phyloP scores from a whole-genome alignment of 805 yeast genomes.

The Ogataea trehaloabstinens region DNA sequence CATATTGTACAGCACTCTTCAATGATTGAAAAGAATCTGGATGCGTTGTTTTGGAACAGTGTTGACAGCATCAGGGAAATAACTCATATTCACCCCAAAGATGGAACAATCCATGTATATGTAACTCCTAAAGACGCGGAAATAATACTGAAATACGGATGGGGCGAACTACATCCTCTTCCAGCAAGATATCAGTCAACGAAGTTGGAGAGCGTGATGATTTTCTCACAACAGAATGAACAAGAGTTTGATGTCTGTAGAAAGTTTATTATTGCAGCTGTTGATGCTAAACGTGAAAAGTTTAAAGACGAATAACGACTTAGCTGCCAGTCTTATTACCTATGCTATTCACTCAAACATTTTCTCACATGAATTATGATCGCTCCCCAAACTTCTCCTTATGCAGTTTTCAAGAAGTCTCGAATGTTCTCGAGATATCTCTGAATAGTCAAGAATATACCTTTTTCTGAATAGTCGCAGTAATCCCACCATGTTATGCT shows the following conservation, averaged over 20 bases:
- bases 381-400: slow-evolving; percentile 49
- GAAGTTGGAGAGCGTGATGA: neutral
- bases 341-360: slow-evolving; percentile 45
- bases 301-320: neutral
- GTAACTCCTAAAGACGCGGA: slow-evolving; percentile 1
- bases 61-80: neutral
- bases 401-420: slow-evolving; percentile 47
- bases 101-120: slow-evolving; percentile 2
- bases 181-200: neutral
- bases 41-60: neutral
- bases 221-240: neutral
- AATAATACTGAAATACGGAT: slow-evolving; percentile 1
- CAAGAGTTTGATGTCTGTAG: neutral
- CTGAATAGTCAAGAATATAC: slow-evolving; percentile 44
- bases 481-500: slow-evolving; percentile 51
- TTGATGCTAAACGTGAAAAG: neutral
- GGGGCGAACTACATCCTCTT: slow-evolving; percentile 1
- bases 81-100: slow-evolving; percentile 1
- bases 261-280: neutral
- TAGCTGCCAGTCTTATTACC: neutral
- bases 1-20: neutral
- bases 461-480: slow-evolving; percentile 37
- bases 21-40: neutral
- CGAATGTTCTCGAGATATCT: slow-evolving; percentile 50
- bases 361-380: slow-evolving; percentile 41